These are phyloP conservation scores for Ganoderma boninense DNA, from an alignment of 1,284 basidiomycete species.

Conservation along the genomic window DNA sequence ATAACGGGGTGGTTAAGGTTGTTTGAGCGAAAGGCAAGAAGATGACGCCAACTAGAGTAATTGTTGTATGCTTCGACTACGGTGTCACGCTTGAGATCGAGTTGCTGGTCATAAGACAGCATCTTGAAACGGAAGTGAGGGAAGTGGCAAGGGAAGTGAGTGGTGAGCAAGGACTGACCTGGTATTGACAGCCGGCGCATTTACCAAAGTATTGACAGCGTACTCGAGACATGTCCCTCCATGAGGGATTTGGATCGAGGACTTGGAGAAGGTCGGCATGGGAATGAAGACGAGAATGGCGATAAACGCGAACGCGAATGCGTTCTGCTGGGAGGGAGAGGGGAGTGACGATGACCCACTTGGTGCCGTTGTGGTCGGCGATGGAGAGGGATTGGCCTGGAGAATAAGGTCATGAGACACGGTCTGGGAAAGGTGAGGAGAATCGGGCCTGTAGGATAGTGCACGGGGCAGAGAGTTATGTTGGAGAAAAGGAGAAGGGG, in stretches of 20 bases:
- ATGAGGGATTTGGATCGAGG: conserved; percentile 66
- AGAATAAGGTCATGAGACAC: conserved; percentile 7
- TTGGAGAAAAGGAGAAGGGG: not conserved
- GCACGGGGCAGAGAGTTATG: not conserved
- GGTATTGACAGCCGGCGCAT: conserved; percentile 84
- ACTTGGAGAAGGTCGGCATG: conserved; percentile 81
- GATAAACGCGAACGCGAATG: conserved; percentile 76
- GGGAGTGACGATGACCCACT: conserved; percentile 86
- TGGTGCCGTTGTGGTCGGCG: conserved; percentile 54
- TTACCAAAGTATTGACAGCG: conserved; percentile 88
- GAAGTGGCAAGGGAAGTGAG: not conserved
- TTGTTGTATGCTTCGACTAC: conserved; percentile 88
- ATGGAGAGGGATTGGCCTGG: conserved; percentile 78
- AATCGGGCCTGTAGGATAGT: not conserved
- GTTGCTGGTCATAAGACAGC: conserved; percentile 88
- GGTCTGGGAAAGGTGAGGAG: conserved; percentile 2
- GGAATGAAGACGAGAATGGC: conserved; percentile 73
- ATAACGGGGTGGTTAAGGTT: not conserved
- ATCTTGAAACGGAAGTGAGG: conserved; percentile 59
- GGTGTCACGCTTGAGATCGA: conserved; percentile 87
- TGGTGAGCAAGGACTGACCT: conserved; percentile 49
- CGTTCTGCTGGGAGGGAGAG: conserved; percentile 86
- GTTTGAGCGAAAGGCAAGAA: not conserved
- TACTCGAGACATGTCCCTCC: conserved; percentile 72
- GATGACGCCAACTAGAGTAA: conserved; percentile 67